phyloP scores from a whole-genome alignment of 352 stramenopile genomes.

The Pelagophyceae sp. region DNA sequence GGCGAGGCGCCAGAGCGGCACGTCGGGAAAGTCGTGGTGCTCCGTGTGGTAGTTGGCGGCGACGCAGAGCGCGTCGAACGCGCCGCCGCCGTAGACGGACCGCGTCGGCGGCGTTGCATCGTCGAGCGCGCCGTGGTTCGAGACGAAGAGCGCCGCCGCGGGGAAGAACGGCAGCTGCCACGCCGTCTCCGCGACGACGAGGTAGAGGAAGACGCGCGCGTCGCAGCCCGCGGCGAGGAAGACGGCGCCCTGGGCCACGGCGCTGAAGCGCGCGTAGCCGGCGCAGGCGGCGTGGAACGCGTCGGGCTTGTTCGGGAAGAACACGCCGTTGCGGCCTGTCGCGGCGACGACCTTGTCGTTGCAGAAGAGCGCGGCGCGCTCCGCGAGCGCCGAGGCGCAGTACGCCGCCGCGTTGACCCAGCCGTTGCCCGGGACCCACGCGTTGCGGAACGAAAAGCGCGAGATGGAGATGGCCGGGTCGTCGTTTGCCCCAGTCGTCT shows the following conservation, averaged over 20 bases:
- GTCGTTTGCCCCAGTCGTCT: not conserved
- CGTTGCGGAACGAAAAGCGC: not conserved
- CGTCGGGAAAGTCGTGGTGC: conserved; percentile 55
- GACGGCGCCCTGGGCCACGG: conserved; percentile 33
- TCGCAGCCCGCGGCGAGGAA: conserved; percentile 43
- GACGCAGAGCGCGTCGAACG: conserved; percentile 11
- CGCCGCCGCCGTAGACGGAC: conserved; percentile 42
- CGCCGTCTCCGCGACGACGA: conserved; percentile 47
- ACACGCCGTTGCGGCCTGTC: conserved; percentile 41
- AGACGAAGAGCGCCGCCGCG: conserved; percentile 51
- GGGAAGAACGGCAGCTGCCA: conserved; percentile 50
- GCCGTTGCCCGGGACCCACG: not conserved
- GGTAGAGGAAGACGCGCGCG: conserved; percentile 37
- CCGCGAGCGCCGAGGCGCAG: conserved; percentile 41
- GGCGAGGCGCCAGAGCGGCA: conserved; percentile 46
- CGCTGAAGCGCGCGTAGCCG: conserved; percentile 41
- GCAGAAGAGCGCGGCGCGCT: conserved; percentile 43
- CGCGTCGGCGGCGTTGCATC: conserved; percentile 38
- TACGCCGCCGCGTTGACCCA: conserved; percentile 40
- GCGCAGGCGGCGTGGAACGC: conserved; percentile 48
- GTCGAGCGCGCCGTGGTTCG: conserved; percentile 37
- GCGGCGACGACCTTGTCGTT: conserved; percentile 50
- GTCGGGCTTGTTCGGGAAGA: conserved; percentile 53
- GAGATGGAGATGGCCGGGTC: not conserved
- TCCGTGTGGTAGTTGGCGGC: conserved; percentile 49